Base-by-base conservation (phyloP, 148 eudicot species). In the Oxyria digyna region DNA sequence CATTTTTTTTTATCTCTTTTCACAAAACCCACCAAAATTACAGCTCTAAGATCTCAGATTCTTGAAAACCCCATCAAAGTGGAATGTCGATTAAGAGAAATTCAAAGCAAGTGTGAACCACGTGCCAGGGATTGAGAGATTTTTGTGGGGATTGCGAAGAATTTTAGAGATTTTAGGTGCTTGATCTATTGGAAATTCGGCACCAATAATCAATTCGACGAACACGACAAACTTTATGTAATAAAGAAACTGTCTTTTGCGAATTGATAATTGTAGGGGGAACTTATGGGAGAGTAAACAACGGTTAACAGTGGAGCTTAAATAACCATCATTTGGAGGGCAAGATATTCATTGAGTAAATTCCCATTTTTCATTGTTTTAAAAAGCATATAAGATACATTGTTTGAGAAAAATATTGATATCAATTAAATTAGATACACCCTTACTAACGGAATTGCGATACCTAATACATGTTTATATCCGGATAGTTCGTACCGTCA, bases 1-100 rank as follows among this genome's bases (percentile, higher is more conserved):
- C 91, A 89, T 89, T 69, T 73, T 74, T n/a, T 73, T 9, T 23
- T 1, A 48, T 50, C 29, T 50, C 29, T 20, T 9, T 21, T 50
- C 57, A 50, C n/a, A n/a, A 45, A 17, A 45, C 6, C 49, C 45
- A 42, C 45, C 15, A 42, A 42, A 8, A 0, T 8, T 35, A 42
- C 17, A 1, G 17, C 21, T 48, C 23, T 1, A 3, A 48, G 52
- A 48, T 50, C 59, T 50, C 26, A 23, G 27, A 23, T n/a, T 20
- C 27, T 50, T 50, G 54, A 48, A 50, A 50, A 10, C 13, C 7
- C 21, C 15, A 2, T n/a, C 50, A 45, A 45, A 45, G 50, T 45
- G 50, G 50, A 45, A 45, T 45, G 50, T n/a, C 18, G 50, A 45
- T 45, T 15, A 14, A 45, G 17, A 45, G 18, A 3, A 15, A 45